Base-by-base conservation (phyloP, 352 stramenopile genomes). In the Phytophthora vignae region DNA sequence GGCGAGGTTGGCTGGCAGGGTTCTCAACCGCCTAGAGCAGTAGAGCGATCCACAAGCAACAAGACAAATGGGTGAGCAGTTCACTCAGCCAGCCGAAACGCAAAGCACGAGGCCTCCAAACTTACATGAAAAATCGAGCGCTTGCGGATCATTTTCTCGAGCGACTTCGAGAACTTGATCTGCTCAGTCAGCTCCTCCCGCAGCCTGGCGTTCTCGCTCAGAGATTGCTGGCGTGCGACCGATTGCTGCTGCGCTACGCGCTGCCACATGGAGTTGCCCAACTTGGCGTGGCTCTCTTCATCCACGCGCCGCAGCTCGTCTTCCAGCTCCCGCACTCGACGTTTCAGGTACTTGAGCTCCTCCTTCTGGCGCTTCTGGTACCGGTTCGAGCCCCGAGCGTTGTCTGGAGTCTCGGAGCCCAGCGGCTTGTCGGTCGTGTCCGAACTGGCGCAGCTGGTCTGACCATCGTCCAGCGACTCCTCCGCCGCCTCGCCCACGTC, bases 151-250 rank as follows among this genome's bases (percentile, higher is more conserved):
- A 74, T 63, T 19, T 60, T 65, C 73, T 81, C 73, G 6, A 81
- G 77, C 42, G 66, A 64, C 56, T 74, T 69, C 53, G 73, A 75
- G 33, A 84, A 79, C 38, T 75, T 71, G 57, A 84, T 67, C 49
- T 85, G 78, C 22, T 73, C 69, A 19, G 69, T 63, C 6, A 83
- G 61, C 60, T 74, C 56, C 17, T 65, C 48, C 4, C 68, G 61
- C n/a, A 85, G 75, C 15, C 66, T 67, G 42, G 64, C 73, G 64
- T 85, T 85, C 64, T 85, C 75, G 40, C 64, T 70, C 21, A 81
- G 21, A 10, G 69, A 59, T 54, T 79, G 73, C 46, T 83, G 75
- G 15, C 60, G 61, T 31, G 81, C 78, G 19, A 83, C 46, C 14
- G 66, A 61, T 56, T 83, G 75, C 69, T 83, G 78, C 54, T 78